Evolutionary conservation across 805 yeast genomes (phyloP).

Genomic region (Maudiozyma bulderi): DNA sequence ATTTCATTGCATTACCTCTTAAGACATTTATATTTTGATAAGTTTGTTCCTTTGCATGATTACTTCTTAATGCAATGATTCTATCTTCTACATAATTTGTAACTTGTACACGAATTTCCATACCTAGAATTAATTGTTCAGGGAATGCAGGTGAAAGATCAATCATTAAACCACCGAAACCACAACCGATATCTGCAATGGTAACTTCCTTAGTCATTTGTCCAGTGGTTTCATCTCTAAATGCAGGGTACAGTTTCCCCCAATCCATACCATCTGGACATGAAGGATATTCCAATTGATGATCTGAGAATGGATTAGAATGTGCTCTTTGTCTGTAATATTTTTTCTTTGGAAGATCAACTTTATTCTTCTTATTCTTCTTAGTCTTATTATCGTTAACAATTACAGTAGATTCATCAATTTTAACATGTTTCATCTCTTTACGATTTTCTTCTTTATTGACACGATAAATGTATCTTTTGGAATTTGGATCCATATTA

Average conservation of each 20-base stretch:
- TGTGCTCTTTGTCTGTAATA: constrained; percentile 96
- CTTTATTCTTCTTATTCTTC: constrained; percentile 5
- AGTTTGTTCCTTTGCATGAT: constrained; percentile 24
- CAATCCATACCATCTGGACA: constrained; percentile 84
- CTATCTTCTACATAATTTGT: constrained; percentile 95
- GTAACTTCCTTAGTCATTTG: constrained; percentile 50
- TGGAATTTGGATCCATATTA: constrained; percentile 21
- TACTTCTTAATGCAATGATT: constrained; percentile 71
- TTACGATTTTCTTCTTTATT: constrained; percentile 43
- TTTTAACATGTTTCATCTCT: constrained; percentile 38
- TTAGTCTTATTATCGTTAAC: constrained; percentile 6
- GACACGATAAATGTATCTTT: constrained; percentile 33
- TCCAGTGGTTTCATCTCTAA: constrained; percentile 33
- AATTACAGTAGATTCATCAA: constrained; percentile 28
- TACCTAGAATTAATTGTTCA: constrained; percentile 69
- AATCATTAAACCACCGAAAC: constrained; percentile 85
- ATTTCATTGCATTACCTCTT: constrained; percentile 96
- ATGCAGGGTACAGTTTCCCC: constrained; percentile 64
- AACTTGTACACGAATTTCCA: constrained; percentile 97
- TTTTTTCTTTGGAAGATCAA: constrained; percentile 69
- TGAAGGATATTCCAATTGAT: constrained; percentile 76
- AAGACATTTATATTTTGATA: constrained; percentile 84
- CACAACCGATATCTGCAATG: constrained; percentile 95
- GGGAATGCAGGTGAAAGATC: constrained; percentile 74
- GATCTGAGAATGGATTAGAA: constrained; percentile 95